A percentile compares a stretch with the other conserved stretches of the same genome.
Evolutionary conservation across 768 basidiomycete genomes (phyloP).

Genomic region (Russula earlei): DNA sequence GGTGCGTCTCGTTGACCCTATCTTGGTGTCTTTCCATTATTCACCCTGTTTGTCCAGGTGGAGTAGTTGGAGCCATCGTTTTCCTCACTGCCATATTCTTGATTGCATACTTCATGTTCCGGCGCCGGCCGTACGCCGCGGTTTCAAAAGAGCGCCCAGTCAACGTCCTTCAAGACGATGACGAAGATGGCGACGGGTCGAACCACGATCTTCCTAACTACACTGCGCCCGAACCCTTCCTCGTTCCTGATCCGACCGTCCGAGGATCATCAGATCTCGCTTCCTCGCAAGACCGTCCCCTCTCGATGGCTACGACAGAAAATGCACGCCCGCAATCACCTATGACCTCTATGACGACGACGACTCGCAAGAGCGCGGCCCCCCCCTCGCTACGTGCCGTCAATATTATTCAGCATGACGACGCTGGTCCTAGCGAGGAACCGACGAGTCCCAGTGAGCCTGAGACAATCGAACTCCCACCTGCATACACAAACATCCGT

Average conservation of each 20-base stretch:
- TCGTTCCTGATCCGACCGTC: slow-evolving; percentile 53
- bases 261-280: slow-evolving; percentile 32
- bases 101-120: slow-evolving; percentile 39
- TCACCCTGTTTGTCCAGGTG: slow-evolving; percentile 38
- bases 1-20: slow-evolving; percentile 5
- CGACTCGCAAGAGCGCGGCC: slow-evolving; percentile 37
- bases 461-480: slow-evolving; percentile 77
- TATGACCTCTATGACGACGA: slow-evolving; percentile 23
- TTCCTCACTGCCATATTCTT: slow-evolving; percentile 35
- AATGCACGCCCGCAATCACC: slow-evolving; percentile 19
- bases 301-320: slow-evolving; percentile 3
- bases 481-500: slow-evolving; percentile 64
- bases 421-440: slow-evolving; percentile 53
- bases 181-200: slow-evolving; percentile 42
- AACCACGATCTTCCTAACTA: slow-evolving; percentile 54
- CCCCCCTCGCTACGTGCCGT: slow-evolving; percentile 53
- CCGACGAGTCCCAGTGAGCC: slow-evolving; percentile 31
- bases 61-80: slow-evolving; percentile 50
- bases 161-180: slow-evolving; percentile 48
- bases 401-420: slow-evolving; percentile 79
- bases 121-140: slow-evolving; percentile 35
- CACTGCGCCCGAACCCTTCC: slow-evolving; percentile 69
- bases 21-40: neutral
- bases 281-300: slow-evolving; percentile 21
- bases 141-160: slow-evolving; percentile 49